Base-by-base conservation (phyloP, 75 land plant genomes). In the Sequoiadendron giganteum region DNA sequence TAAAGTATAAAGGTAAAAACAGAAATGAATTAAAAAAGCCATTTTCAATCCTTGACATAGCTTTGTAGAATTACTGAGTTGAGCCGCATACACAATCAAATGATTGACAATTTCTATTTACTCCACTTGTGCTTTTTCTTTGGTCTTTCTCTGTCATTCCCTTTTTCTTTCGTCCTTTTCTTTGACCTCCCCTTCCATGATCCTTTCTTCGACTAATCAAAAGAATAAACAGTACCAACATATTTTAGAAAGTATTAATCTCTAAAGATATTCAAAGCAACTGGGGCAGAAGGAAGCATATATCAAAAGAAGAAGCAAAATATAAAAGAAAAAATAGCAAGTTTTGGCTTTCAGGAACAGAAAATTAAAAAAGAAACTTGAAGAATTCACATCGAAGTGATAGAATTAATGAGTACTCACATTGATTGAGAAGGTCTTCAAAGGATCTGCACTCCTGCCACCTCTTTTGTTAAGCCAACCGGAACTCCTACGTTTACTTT, bases 351-450 rank as follows among this genome's bases (percentile, higher is more conserved):
- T 56, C 39, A 75, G 38, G 14, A 73, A 65, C 36, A 36, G 72
- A 34, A 85, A 28, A 40, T 13, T 16, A 1, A 70, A 5, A 56
- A 10, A 85, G 21, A 25, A 70, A 86, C 38, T 70, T 28, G 19
- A 65, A 65, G 25, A 65, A 25, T 39, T 58, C 36, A 70, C 14
- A 39, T 56, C 10, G 38, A 25, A 83, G 30, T 16, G 6, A 21
- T 30, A 80, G 42, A 78, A 34, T 25, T 73, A 43, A 86, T 47
- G 70, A 38, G 25, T n/a, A 81, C 90, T 85, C 88, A 95, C 96
- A 91, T 93, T 94, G 38, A 91, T 86, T 39, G 92, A 91, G 85
- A 95, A 93, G 15, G 93, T 91, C 84, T 91, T 94, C 87, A 95
- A 91, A 55, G 98, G 98, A 86, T 96, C 94, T 72, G 84, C 89